Base-by-base conservation (phyloP, 345 rosid genomes). In the Salix koriyanagi region DNA sequence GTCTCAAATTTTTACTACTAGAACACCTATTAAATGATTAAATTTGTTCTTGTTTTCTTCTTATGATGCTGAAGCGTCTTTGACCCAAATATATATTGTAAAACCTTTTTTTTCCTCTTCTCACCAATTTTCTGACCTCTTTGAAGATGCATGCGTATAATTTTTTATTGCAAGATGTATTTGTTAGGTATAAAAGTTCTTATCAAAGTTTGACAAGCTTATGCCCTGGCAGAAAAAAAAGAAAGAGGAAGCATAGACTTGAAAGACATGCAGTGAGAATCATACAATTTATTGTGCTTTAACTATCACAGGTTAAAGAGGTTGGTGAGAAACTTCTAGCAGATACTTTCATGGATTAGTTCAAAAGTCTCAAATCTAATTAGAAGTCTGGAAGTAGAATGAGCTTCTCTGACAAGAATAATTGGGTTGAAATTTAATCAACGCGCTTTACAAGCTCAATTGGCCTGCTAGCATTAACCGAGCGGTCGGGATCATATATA, bases 51-150 rank as follows among this genome's bases (percentile, higher is more conserved):
- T 58, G 70, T 75, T 71, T 34, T 34, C 37, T 75, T 58, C 77
- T 75, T 71, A 7, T 32, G 14, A 65, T 48, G 83, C 65, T 82
- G 88, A 80, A 81, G 79, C 88, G 84, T 89, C 89, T 89, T 86
- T 89, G 90, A 89, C 90, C 67, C 71, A 86, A 84, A 87, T 72
- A 48, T 58, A 32, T 19, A 42, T 15, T 14, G n/a, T 65, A 26
- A 73, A 26, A 8, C 39, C 7, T 39, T 18, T 69, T 69, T 75
- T 44, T 21, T 50, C 60, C 60, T 58, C 6, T 65, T 50, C 41
- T 72, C 76, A 28, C 71, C 54, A 56, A 32, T 62, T 13, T 74
- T 44, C 48, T 64, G 42, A 34, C 54, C 28, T 28, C 19, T 65
- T 39, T 75, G 42, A 50, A 25, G 54, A 37, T n/a, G 50, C 26